A percentile compares a stretch with the other conserved stretches of the same genome.
These are phyloP conservation scores for Tulasnella sp. DNA, from an alignment of 768 basidiomycete species.

Conservation along the genomic window DNA sequence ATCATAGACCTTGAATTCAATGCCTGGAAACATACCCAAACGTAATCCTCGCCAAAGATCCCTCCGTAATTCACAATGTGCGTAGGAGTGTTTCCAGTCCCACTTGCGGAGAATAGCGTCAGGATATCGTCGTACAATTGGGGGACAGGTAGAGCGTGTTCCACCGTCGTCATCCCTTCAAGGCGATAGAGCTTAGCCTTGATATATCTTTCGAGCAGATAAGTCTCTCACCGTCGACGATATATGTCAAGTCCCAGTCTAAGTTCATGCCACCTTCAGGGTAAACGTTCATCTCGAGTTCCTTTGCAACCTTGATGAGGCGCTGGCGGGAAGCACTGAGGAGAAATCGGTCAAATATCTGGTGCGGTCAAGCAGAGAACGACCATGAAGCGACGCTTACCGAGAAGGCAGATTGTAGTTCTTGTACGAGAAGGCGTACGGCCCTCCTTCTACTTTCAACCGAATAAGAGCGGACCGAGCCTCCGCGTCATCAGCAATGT, in stretches of 20 bases:
- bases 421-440: conserved; percentile 62
- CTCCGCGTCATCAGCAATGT: conserved; percentile 49
- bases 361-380: too few relatives aligned
- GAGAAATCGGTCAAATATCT: not conserved
- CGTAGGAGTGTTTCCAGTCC: conserved; percentile 62
- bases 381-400: conserved; percentile 22
- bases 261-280: conserved; percentile 51
- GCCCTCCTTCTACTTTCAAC: conserved; percentile 62
- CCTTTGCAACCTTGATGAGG: conserved; percentile 8
- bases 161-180: conserved; percentile 64
- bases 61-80: conserved; percentile 75
- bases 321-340: conserved; percentile 9
- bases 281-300: conserved; percentile 1
- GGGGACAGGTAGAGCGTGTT: conserved; percentile 58
- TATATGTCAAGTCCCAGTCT: conserved; percentile 71
- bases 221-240: conserved; percentile 47
- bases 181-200: not conserved
- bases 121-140: conserved; percentile 54
- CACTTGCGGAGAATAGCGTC: conserved; percentile 50
- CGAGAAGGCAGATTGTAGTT: conserved; percentile 62
- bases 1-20: not conserved
- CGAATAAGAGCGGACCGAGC: conserved; percentile 53
- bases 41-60: conserved; percentile 48
- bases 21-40: conserved; percentile 41
- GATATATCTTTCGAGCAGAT: not conserved